Percentiles rank a stretch among this genome's conserved stretches.
Evolutionary conservation across 139 green algal genomes (phyloP).

Genomic region (Astrephomene gubernaculifera): DNA sequence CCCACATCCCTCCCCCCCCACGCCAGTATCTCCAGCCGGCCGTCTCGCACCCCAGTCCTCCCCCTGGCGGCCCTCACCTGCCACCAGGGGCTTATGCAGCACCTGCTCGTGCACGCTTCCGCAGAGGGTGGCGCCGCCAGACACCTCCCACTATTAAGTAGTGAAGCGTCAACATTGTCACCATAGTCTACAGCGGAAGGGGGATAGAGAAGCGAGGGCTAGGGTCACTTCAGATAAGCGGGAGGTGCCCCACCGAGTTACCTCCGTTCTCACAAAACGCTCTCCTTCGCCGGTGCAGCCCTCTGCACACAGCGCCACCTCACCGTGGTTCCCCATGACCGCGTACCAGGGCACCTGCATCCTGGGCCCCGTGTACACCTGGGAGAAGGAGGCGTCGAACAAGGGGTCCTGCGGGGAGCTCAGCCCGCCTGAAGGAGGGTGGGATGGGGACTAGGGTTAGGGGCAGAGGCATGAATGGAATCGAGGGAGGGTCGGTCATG

Average conservation of each 20-base stretch:
- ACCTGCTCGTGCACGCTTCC: constrained; percentile 45
- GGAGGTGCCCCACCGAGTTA: too few species aligned
- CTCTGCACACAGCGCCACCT: too few species aligned
- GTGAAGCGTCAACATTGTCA: constrained; percentile 32
- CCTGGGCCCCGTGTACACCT: constrained; percentile 60
- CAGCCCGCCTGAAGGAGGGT: constrained; percentile 56
- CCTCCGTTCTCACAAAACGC: too few species aligned
- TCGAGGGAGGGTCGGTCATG: too few species aligned
- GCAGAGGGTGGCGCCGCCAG: constrained; percentile 2
- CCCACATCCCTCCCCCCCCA: too few species aligned
- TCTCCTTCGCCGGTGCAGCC: too few species aligned
- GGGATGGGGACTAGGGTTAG: too few species aligned
- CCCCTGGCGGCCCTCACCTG: constrained; percentile 40
- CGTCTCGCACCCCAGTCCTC: too few species aligned
- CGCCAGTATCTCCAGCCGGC: too few species aligned
- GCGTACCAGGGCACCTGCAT: constrained; percentile 78
- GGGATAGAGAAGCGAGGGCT: background rate
- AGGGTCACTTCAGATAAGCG: too few species aligned
- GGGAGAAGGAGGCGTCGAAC: constrained; percentile 61
- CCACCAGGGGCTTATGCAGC: constrained; percentile 61
- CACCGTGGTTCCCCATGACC: constrained; percentile 76
- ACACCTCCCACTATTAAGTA: background rate
- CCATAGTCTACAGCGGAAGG: constrained; percentile 54
- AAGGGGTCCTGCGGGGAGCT: constrained; percentile 51
- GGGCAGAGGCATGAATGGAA: too few species aligned